Base-by-base conservation (phyloP, 257 asterid species). In the Penstemon eatonii region DNA sequence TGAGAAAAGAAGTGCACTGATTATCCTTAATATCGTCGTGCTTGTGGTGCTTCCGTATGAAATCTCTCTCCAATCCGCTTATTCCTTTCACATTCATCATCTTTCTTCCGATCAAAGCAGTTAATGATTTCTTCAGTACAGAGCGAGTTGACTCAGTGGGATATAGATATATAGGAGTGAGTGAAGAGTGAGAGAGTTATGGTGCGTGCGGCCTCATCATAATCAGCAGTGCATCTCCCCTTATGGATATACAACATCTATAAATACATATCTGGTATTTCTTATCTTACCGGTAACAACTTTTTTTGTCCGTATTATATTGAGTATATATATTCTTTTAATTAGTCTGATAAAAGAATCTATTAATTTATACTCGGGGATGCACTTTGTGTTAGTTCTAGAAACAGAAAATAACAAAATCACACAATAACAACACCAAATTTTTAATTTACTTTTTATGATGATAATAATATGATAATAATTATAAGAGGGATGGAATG, bases 1-100 rank as follows among this genome's bases (percentile, higher is more conserved):
- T 60, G 67, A 86, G 86, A 72, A 80, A 66, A 37, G 96, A 89
- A 75, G 69, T 81, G 82, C 93, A 86, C 80, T 84, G 96, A 76
- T 83, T 79, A 65, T 79, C 89, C 70, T 75, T 72, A 59, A 72
- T 80, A 25, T 25, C 33, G 76, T 81, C 73, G 59, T 81, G 91
- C 46, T 37, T 70, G 73, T 89, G 93, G 73, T 89, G 89, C 84
- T 75, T 89, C 83, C 70, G 71, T 38, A 76, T 64, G 70, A 65
- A 84, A 41, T 84, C 93, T 56, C 52, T 75, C 82, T 82, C 86
- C 42, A 78, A 46, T 59, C 77, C 84, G 78, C 77, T 78, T 56
- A 74, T 73, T 71, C 90, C 86, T 56, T 75, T 80, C 66, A 49
- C 80, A 70, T 63, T 80, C 88, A 78, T 75, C 81, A 43, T 70